Percentiles rank a stretch among this genome's conserved stretches.
These are phyloP conservation scores for Acanthamoeba culbertsoni DNA, from an alignment of 208 protist genomes.

Conservation along the genomic window DNA sequence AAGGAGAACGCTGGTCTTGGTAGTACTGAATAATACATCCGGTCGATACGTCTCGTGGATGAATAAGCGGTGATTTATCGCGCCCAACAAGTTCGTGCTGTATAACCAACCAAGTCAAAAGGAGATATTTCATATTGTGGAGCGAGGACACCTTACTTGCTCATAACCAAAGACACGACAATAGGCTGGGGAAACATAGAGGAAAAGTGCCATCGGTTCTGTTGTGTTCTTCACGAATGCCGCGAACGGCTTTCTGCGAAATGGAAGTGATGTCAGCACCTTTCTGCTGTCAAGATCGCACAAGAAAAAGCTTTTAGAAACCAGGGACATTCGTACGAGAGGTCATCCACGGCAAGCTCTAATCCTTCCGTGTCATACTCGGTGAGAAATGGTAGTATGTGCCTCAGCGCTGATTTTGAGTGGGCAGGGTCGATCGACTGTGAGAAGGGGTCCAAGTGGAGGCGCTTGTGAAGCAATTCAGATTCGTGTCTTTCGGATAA, in stretches of 20 bases:
- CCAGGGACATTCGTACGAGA: not conserved
- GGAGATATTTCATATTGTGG: not conserved
- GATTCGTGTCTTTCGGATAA: not conserved
- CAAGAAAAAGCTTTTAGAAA: no score
- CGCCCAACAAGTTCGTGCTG: not conserved
- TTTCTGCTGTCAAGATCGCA: no score
- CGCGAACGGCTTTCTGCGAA: not conserved
- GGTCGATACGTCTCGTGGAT: not conserved
- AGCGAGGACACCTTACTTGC: not conserved
- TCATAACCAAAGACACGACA: not conserved
- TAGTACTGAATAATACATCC: not conserved
- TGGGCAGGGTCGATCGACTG: not conserved
- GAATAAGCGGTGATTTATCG: not conserved
- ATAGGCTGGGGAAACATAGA: not conserved
- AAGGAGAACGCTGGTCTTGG: not conserved
- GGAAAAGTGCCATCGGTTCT: not conserved
- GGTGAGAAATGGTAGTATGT: not conserved
- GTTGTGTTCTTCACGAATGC: not conserved
- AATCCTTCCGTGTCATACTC: not conserved
- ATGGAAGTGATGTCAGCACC: not conserved
- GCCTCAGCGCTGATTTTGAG: not conserved
- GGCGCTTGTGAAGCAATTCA: not conserved
- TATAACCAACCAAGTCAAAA: not conserved
- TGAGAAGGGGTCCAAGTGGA: not conserved
- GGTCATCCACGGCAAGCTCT: not conserved